Base-by-base conservation (phyloP, 2,329 filamentous ascomycete genomes). In the Anisogramma anomala region DNA sequence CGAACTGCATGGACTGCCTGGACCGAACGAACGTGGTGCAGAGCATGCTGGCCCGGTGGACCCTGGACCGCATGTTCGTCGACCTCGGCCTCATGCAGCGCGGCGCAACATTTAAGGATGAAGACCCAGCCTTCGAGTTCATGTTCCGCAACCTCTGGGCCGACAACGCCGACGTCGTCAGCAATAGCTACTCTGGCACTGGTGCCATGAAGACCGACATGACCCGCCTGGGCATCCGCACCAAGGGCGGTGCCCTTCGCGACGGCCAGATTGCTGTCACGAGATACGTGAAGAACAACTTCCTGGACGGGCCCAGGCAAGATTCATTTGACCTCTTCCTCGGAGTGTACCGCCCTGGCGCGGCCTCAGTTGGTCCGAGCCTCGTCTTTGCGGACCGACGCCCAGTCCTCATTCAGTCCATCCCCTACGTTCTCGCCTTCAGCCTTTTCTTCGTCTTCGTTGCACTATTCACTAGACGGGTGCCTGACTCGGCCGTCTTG, bases 1-100 rank as follows among this genome's bases (percentile, higher is more conserved):
- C 91, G 28, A 98, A 98, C 61, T 98, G 91, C 66, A 98, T 98
- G 91, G 91, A 98, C 63, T 98, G 93, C 51, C 74, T 98, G 11
- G 91, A 98, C 62, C 83, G 91, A 39, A 98, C 91, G 39, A 98
- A 98, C 54, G 88, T 98, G 6, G 86, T 98, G 3, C 91, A 98
- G 64, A 94, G 86, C 60, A 94, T 96, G 83, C 76, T 98, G 44
- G 91, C 84, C 8, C 82, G 89, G 38, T 88, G 80, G 74, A 84
- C 85, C 11, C 68, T 98, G 30, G 88, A 88, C 47, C 81, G 87
- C 49, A 91, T 94, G 68, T 77, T 98, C 43, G 74, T 80, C 48
- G 89, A 96, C 52, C 66, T 86, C 3, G 88, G 88, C 26, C 66
- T 95, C 38, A 74, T 96, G 53, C 63, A 74, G 39, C 74, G 77